A percentile compares a stretch with the other conserved stretches of the same genome.
These are phyloP conservation scores for Gossypium ekmanianum DNA, from an alignment of 345 rosid genomes.

Conservation along the genomic window DNA sequence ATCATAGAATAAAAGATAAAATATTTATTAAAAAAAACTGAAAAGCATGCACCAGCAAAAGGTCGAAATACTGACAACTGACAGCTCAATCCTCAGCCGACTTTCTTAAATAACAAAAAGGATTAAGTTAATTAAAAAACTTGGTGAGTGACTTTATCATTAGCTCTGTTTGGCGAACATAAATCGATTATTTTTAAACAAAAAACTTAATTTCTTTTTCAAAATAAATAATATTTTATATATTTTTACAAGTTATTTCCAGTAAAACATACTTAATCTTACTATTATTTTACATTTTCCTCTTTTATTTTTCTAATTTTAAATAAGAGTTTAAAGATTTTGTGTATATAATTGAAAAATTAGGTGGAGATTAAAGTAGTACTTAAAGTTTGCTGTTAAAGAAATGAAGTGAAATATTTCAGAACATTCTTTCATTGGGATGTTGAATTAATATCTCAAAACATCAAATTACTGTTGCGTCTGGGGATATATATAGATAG, in stretches of 20 bases:
- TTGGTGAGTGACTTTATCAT: slow-evolving; percentile 11
- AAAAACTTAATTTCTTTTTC: too few species aligned
- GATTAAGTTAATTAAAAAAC: neutral
- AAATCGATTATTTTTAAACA: too few species aligned
- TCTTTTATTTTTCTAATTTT: too few species aligned
- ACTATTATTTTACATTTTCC: too few species aligned
- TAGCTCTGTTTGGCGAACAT: neutral
- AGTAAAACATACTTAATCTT: too few species aligned
- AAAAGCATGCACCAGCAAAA: slow-evolving; percentile 20
- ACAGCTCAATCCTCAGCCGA: slow-evolving; percentile 33
- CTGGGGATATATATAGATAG: neutral
- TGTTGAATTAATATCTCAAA: neutral
- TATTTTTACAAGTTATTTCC: neutral
- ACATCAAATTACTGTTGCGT: neutral
- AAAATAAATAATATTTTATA: neutral
- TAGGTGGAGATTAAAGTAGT: neutral
- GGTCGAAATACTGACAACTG: slow-evolving; percentile 32
- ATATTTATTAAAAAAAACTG: neutral
- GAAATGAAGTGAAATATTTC: neutral
- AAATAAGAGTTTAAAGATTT: too few species aligned
- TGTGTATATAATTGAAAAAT: neutral
- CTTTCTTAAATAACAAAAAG: slow-evolving; percentile 23
- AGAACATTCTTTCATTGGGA: neutral
- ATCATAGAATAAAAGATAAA: neutral
- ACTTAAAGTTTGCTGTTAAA: neutral